Base-by-base conservation (phyloP, 2,329 filamentous ascomycete species). In the Xylariales sp. region DNA sequence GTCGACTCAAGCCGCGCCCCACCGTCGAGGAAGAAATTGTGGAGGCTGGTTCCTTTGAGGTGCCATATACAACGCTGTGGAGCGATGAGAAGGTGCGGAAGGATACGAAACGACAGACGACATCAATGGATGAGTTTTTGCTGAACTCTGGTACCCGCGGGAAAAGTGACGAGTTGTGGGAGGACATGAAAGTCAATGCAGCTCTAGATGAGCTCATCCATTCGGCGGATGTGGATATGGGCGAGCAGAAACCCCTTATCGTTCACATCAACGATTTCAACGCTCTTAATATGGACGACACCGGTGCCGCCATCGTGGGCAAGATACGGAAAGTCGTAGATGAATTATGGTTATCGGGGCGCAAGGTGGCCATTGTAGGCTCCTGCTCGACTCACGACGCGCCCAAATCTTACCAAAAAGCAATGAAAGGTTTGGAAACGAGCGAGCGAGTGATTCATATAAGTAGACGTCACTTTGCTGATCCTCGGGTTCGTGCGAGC, bases 201-300 rank as follows among this genome's bases (percentile, higher is more conserved):
- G 82, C 86, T 6, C 73, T 91, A 49, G 86, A 89, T 54, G 82
- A 85, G 54, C 79, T 91, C n/a, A 79, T 90, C 32, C 79, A 81
- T 52, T 82, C 84, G 2, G 82, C 83, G 3, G 80, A 85, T 32
- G 71, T 78, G 23, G 72, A 78, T 5, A 68, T 71, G 34, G 54
- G 71, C 6, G 74, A 76, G 73, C 76, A 74, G 76, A 84, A 78
- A 28, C 84, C 84, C 30, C 84, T 94, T 7, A 90, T 98, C 65
- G 84, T 97, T 46, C 93, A 93, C 73, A 82, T 97, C 12, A 88
- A 92, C 76, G 93, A 98, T 77, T 92, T 93, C 75, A 89, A 92
- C 61, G 93, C 97, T 70, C 84, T 99, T 8, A 88, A 86, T 73
- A 86, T 87, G 75, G 90, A 91, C 5, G 89, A 93, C 65, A 70